Evolutionary conservation across 148 eudicot species (phyloP).

Genomic region (Suaeda aralocaspica): DNA sequence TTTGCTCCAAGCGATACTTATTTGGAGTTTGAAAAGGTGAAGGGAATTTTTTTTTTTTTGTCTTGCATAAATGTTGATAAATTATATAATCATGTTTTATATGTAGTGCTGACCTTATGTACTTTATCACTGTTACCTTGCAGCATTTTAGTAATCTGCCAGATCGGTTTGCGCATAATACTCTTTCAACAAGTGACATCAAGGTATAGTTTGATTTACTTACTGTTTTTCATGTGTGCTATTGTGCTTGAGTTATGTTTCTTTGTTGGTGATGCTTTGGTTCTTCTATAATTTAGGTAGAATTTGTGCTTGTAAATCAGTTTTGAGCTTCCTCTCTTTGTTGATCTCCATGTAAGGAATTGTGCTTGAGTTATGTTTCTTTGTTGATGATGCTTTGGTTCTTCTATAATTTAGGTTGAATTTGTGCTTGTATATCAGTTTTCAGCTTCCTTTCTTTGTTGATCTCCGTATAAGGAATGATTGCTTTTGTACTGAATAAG

Average conservation of each 20-base stretch:
- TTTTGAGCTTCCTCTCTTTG: neutral
- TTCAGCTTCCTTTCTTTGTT: neutral
- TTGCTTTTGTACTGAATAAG: neutral
- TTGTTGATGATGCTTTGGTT: neutral
- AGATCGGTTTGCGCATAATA: conserved; percentile 64
- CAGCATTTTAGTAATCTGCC: conserved; percentile 69
- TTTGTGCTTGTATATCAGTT: neutral
- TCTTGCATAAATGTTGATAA: neutral
- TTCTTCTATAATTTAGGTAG: neutral
- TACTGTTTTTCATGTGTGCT: neutral
- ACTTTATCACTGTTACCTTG: conserved; percentile 9
- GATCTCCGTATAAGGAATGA: neutral
- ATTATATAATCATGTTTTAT: conserved; percentile 10
- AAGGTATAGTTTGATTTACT: conserved; percentile 47
- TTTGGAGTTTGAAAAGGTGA: conserved; percentile 79
- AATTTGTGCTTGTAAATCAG: neutral
- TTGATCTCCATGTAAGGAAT: neutral
- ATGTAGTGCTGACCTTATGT: conserved; percentile 10
- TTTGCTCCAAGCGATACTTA: conserved; percentile 71
- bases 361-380: neutral
- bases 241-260: neutral
- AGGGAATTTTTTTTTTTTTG: neutral
- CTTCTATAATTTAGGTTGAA: neutral
- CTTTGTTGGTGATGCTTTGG: neutral
- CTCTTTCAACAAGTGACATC: conserved; percentile 67